Evolutionary conservation across 352 stramenopile genomes (phyloP).

Genomic region (Globisporangium paroecandrum): DNA sequence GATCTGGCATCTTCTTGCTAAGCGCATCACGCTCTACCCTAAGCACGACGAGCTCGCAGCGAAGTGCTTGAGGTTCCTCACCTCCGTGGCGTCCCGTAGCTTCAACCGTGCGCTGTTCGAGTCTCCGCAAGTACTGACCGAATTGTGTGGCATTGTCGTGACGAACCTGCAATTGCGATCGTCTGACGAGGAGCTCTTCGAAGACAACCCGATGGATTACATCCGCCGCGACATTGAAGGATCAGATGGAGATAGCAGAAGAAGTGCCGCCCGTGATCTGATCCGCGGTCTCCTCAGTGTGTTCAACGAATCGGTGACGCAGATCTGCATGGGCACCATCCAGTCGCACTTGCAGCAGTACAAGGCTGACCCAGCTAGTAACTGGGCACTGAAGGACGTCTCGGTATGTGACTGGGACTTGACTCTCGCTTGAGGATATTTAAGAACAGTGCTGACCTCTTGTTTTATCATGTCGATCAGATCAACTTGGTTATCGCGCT

Average conservation of each 20-base stretch:
- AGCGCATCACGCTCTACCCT: constrained; percentile 66
- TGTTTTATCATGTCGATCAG: constrained; percentile 15
- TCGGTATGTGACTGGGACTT: constrained; percentile 70
- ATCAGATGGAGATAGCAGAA: constrained; percentile 94
- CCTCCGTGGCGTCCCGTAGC: constrained; percentile 91
- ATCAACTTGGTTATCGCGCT: constrained; percentile 96
- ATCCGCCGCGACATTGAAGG: constrained; percentile 98
- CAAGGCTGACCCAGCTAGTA: constrained; percentile 65
- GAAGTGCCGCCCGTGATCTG: constrained; percentile 94
- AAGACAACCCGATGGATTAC: constrained; percentile 98
- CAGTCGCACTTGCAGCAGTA: constrained; percentile 91
- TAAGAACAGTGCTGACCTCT: not conserved
- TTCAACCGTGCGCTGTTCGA: constrained; percentile 92
- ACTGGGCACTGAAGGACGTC: constrained; percentile 96
- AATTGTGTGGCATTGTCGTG: constrained; percentile 98
- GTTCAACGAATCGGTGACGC: constrained; percentile 92
- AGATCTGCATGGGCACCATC: constrained; percentile 93
- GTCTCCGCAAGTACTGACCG: constrained; percentile 61
- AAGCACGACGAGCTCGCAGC: constrained; percentile 96
- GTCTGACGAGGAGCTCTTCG: constrained; percentile 96
- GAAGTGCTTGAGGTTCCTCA: constrained; percentile 97
- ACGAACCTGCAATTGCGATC: constrained; percentile 97
- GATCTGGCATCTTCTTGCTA: constrained; percentile 77
- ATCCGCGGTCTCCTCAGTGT: constrained; percentile 93
- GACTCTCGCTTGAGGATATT: not conserved